phyloP scores from a whole-genome alignment of 1,284 basidiomycete species.

The Leccinum angustisporum region DNA sequence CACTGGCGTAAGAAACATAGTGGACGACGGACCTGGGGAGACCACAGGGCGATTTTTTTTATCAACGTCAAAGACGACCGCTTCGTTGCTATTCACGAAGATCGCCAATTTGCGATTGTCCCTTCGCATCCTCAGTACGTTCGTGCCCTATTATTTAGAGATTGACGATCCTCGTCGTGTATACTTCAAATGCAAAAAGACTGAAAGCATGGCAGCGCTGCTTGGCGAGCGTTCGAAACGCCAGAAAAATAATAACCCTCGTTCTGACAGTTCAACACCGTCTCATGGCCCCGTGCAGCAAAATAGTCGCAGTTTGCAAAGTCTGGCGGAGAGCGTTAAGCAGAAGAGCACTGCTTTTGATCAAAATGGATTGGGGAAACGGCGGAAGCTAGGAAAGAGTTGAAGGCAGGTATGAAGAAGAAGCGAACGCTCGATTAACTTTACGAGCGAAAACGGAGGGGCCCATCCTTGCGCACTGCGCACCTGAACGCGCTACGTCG shows the following conservation, averaged over 20 bases:
- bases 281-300: constrained; percentile 10
- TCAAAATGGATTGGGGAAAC: constrained; percentile 47
- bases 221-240: constrained; percentile 71
- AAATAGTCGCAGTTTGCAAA: constrained; percentile 49
- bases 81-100: constrained; percentile 86
- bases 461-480: background rate
- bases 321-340: constrained; percentile 84
- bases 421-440: background rate
- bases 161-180: background rate
- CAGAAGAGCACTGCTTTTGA: constrained; percentile 54
- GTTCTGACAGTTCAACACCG: constrained; percentile 5
- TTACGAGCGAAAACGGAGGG: background rate
- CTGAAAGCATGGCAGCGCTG: constrained; percentile 82
- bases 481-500: background rate
- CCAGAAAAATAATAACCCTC: constrained; percentile 39
- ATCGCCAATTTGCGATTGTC: constrained; percentile 93
- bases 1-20: constrained; percentile 41
- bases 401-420: constrained; percentile 4
- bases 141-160: constrained; percentile 11
- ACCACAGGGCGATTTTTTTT: constrained; percentile 71
- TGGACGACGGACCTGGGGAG: constrained; percentile 51
- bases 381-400: constrained; percentile 44
- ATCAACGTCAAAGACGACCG: constrained; percentile 88
- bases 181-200: constrained; percentile 76
- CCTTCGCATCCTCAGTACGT: constrained; percentile 91